Conservation (phyloP, 1,284 basidiomycete genomes). For the Inonotus hispidus region DNA sequence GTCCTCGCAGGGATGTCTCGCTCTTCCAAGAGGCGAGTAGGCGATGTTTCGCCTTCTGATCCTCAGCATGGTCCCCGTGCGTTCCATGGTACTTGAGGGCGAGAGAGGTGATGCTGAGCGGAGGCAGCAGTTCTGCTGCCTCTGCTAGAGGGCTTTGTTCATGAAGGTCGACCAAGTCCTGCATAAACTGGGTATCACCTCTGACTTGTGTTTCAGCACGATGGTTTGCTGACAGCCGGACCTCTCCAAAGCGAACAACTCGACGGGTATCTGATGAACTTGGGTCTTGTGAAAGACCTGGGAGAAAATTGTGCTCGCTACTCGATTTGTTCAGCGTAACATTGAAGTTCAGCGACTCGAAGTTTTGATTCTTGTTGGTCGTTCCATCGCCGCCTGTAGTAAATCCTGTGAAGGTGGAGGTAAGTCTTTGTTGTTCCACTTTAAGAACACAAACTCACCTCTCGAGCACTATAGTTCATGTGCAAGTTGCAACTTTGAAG, state of each 20-base stretch:
- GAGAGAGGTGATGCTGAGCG: slow-evolving; percentile 5
- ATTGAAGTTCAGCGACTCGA: slow-evolving; percentile 7
- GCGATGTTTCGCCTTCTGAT: slow-evolving; percentile 15
- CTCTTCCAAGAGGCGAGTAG: slow-evolving; percentile 20
- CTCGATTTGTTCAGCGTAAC: not conserved
- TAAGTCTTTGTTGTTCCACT: not conserved
- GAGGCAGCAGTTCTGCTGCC: not conserved
- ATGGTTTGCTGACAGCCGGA: slow-evolving; percentile 8
- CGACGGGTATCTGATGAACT: not conserved
- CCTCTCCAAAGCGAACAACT: slow-evolving; percentile 3
- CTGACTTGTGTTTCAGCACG: slow-evolving; percentile 1
- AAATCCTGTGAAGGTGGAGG: slow-evolving; percentile 3
- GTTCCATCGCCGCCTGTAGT: slow-evolving; percentile 17
- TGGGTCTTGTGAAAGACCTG: not conserved
- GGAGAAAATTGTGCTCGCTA: not conserved
- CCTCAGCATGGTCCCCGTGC: slow-evolving; percentile 8
- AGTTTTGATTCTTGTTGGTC: slow-evolving; percentile 10
- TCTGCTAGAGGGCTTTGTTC: not conserved
- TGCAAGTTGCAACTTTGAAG: not conserved
- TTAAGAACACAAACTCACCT: not conserved
- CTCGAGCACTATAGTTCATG: not conserved
- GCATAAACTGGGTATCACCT: not conserved
- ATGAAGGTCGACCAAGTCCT: not conserved
- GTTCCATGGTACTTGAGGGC: not conserved
- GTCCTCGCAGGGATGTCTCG: slow-evolving; percentile 20